Evolutionary conservation across 2,329 filamentous ascomycete genomes (phyloP).

Genomic region (Phialocephala subalpina): DNA sequence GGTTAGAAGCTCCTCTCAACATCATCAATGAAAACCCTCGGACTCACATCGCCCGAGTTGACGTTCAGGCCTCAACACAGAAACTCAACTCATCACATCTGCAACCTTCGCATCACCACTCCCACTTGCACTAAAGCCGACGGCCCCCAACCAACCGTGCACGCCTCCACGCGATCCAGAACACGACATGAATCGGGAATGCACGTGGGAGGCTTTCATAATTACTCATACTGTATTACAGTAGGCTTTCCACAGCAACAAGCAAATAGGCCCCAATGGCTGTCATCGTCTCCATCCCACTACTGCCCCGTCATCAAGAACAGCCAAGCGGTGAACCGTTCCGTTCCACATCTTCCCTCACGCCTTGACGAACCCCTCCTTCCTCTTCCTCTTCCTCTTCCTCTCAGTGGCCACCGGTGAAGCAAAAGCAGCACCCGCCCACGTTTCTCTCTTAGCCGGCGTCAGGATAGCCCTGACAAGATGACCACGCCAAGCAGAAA

Average conservation of each 20-base stretch:
- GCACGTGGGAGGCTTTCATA: constrained; percentile 4
- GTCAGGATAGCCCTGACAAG: neutral
- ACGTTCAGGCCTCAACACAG: neutral
- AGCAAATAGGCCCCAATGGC: constrained; percentile 14
- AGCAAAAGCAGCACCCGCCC: constrained; percentile 3
- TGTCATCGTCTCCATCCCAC: no score
- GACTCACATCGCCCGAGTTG: neutral
- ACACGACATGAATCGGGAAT: constrained; percentile 10
- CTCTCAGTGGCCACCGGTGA: neutral
- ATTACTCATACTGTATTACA: constrained; percentile 6
- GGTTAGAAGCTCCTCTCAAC: no score
- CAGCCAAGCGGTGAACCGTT: constrained; percentile 6
- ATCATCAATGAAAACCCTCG: neutral
- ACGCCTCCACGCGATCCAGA: neutral
- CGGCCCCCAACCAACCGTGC: neutral
- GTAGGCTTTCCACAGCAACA: neutral
- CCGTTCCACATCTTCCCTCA: no score
- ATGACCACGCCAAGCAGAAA: no score
- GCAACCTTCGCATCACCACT: neutral
- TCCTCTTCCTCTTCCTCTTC: neutral
- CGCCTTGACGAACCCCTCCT: no score
- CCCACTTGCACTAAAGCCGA: neutral
- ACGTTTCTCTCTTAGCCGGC: constrained; percentile 4
- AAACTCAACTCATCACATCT: neutral
- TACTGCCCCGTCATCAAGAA: neutral